Base-by-base conservation (phyloP, 2,329 filamentous ascomycete genomes). In the Chalara sp. region DNA sequence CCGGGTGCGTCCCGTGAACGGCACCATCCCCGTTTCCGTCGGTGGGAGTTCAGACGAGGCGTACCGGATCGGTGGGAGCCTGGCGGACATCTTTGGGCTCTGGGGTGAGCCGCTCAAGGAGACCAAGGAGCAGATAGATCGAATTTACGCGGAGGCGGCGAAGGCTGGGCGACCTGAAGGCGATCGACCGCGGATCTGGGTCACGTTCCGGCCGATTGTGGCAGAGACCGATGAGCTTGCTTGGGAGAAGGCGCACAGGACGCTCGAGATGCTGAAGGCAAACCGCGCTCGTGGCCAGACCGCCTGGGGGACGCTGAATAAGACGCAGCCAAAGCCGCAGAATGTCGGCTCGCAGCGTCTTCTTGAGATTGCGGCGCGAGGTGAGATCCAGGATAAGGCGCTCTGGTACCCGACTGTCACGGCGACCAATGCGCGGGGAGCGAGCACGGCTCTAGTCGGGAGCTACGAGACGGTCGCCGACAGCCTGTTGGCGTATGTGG, bases 31-130 rank as follows among this genome's bases (percentile, higher is more conserved):
- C 1, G 73, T 83, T 2, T 81, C 78, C 0, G 78, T 83, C 0
- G 79, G 79, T 7, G 79, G 79, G 0, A 81, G 77, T 0, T 81
- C 78, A 0, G 72, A 76, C 13, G 78, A 77, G 5, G 79, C 79
- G 0, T 83, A 83, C 63, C 75, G 79, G 28, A 70, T 81, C 39
- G 80, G 80, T 29, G 80, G 80, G 31, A 67, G 73, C 0, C 69
- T 81, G 2, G 79, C 73, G 31, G 80, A 83, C 55, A 83, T 83
- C 58, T 83, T 83, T 54, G 80, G 80, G 0, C 73, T 83, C 4
- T 83, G 80, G 80, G 80, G 80, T 8, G 80, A 83, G 59, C 80
- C 80, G 1, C 67, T 83, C 2, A 81, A 81, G 65, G 80, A 83
- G 61, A 83, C 80, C 0, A 79, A 78, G 64, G 70, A 83, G 58